phyloP scores from a whole-genome alignment of 2,329 filamentous ascomycete genomes.

The Colletotrichum tropicicola region DNA sequence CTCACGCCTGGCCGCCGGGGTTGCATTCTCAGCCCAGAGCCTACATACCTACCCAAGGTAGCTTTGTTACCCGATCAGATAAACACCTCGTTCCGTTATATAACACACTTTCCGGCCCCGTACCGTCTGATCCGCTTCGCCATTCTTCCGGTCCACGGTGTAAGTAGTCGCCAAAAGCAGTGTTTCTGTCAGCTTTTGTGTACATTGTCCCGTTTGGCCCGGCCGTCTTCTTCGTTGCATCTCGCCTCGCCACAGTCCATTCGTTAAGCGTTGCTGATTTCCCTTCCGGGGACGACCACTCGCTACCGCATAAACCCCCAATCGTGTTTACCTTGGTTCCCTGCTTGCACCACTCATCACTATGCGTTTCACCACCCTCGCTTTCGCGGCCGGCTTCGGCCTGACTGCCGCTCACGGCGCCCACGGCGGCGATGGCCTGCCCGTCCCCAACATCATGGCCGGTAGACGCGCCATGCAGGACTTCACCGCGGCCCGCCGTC shows the following conservation, averaged over 20 bases:
- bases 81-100: conserved; percentile 8
- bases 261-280: conserved; percentile 13
- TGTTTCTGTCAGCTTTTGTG: background rate
- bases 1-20: conserved; percentile 2
- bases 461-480: conserved; percentile 21
- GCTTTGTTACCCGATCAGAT: conserved; percentile 1
- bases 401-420: conserved; percentile 19
- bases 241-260: conserved; percentile 10
- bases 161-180: conserved; percentile 17
- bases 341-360: background rate
- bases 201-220: conserved; percentile 7
- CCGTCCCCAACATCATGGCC: conserved; percentile 21
- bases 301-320: background rate
- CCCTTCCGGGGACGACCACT: background rate
- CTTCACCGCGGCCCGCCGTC: conserved; percentile 18
- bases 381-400: conserved; percentile 15
- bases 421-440: conserved; percentile 2
- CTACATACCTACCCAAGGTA: background rate
- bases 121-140: background rate
- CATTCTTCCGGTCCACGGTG: conserved; percentile 7
- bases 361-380: conserved; percentile 20
- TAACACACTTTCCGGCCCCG: conserved; percentile 17
- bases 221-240: conserved; percentile 23
- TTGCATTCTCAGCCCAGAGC: conserved; percentile 12
- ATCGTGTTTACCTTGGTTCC: background rate